Evolutionary conservation across 148 eudicot genomes (phyloP).

Genomic region (Mesembryanthemum crystallinum): DNA sequence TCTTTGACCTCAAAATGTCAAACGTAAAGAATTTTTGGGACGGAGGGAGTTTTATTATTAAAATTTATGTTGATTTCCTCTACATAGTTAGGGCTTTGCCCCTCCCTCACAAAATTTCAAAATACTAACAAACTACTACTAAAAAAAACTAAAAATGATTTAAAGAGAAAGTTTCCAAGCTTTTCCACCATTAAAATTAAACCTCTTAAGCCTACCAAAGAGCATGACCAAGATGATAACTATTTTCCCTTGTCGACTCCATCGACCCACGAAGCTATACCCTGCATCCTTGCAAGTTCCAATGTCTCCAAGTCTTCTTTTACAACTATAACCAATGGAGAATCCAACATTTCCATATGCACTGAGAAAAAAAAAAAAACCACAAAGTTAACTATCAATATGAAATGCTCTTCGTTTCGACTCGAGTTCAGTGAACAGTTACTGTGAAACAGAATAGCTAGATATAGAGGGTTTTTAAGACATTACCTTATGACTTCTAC

Average conservation of each 20-base stretch:
- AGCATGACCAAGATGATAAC: constrained; percentile 54
- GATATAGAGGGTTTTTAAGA: no score
- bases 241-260: constrained; percentile 52
- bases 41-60: no score
- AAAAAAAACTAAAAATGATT: background rate
- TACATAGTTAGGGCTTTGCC: no score
- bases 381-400: background rate
- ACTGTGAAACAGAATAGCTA: no score
- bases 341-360: constrained; percentile 64
- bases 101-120: background rate
- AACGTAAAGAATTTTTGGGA: no score
- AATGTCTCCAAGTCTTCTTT: constrained; percentile 27
- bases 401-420: no score
- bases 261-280: constrained; percentile 49
- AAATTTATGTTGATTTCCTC: no score
- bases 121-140: no score
- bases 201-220: constrained; percentile 54
- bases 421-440: no score
- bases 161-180: constrained; percentile 47
- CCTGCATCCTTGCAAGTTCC: constrained; percentile 30
- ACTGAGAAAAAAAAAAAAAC: constrained; percentile 33
- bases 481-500: constrained; percentile 51
- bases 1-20: no score
- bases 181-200: constrained; percentile 49
- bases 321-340: constrained; percentile 52